Percentiles rank a stretch among this genome's conserved stretches.
Evolutionary conservation across 1,139 yeast genomes (phyloP).

Genomic region (Magnusiomyces suaveolens): DNA sequence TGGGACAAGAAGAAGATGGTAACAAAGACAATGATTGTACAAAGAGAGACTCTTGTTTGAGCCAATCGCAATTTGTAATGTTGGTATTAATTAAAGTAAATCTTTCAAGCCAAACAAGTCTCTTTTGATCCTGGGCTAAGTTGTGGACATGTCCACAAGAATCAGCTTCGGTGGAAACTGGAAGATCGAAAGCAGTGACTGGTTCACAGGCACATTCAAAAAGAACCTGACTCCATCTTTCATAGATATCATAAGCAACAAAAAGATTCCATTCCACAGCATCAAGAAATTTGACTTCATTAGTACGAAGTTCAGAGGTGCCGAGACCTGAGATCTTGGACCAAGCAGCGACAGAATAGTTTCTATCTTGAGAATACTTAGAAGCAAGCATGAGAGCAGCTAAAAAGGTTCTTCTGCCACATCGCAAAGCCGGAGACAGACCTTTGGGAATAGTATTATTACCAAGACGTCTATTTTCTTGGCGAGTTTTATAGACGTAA

Average conservation of each 20-base stretch:
- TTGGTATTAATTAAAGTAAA: neutral
- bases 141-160: neutral
- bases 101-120: neutral
- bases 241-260: conserved; percentile 43
- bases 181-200: too few species aligned
- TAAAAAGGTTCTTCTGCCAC: conserved; percentile 60
- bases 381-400: conserved; percentile 59
- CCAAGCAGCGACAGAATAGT: conserved; percentile 67
- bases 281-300: conserved; percentile 49
- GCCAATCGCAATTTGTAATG: neutral
- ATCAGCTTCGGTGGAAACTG: neutral
- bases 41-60: too few species aligned
- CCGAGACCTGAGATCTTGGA: conserved; percentile 58
- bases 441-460: conserved; percentile 1
- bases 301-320: conserved; percentile 38
- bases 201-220: conserved; percentile 21
- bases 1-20: too few species aligned
- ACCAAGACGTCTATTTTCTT: conserved; percentile 8
- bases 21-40: too few species aligned
- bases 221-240: conserved; percentile 40
- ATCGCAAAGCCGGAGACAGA: conserved; percentile 24
- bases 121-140: neutral
- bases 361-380: conserved; percentile 65
- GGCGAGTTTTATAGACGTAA: conserved; percentile 12
- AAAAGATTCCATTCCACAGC: conserved; percentile 49